Base-by-base conservation (phyloP, 1,284 basidiomycete species). In the Fomitopsis betulina region DNA sequence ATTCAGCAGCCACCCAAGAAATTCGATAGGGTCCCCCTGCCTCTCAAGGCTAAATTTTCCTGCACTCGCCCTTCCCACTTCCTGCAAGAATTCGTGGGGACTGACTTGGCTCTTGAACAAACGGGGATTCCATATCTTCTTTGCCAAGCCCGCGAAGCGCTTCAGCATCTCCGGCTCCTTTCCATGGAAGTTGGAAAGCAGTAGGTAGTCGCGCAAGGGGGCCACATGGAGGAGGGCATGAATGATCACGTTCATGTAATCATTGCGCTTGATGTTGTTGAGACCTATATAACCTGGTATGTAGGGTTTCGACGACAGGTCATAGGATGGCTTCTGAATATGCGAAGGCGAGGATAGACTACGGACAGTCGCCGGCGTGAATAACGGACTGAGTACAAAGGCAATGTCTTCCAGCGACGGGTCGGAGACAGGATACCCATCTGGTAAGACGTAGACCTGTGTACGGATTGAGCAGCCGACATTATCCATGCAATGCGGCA, bases 41-140 rank as follows among this genome's bases (percentile, higher is more conserved):
- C 93, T 84, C 64, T 96, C 96, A 62, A 97, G 82, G 65, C 89
- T 87, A 75, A 96, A 99, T 73, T 93, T 94, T 15, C 94, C 93
- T 33, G 79, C 82, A 68, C 92, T 95, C 35, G 89, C 88, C 62
- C 92, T 84, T 62, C 90, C 88, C 50, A 99, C 95, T 75, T 99
- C 96, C 74, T 99, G 97, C 61, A 98, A 75, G 71, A 99, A 96
- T 73, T 99, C 97, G 74, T 99, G 97, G 9, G 97, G 97, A 64
- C 91, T 94, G 62, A 98, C 95, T 80, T 99, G 97, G 58, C 92
- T 90, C 74, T 99, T 99, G 85, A 99, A 98, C 57, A 96, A 75
- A 52, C 87, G 79, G 5, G 94, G 92, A 73, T 98, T 99, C 97
- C 97, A 99, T 27, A 98, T 72, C 71, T 98, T 95, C 73, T 94